phyloP scores from a whole-genome alignment of 2,329 filamentous ascomycete genomes.

The Ceratocystis smalleyi region DNA sequence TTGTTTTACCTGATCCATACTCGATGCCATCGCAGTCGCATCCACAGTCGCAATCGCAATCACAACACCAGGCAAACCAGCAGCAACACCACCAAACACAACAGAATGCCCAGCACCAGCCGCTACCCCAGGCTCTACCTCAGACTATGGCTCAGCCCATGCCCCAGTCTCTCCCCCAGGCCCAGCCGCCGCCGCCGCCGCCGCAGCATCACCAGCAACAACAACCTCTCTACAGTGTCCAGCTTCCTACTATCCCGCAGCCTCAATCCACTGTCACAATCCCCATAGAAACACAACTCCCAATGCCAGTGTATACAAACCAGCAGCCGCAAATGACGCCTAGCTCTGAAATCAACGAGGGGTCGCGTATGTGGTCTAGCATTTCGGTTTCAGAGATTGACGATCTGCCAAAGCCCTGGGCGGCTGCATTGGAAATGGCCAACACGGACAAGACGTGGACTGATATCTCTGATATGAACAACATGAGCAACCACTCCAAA shows the following conservation, averaged over 20 bases:
- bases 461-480: not conserved
- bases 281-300: slow-evolving; percentile 3
- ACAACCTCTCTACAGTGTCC: slow-evolving; percentile 5
- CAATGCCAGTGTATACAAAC: not conserved
- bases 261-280: not conserved
- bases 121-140: not conserved
- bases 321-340: not conserved
- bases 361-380: not conserved
- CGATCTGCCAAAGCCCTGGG: not conserved
- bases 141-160: not conserved
- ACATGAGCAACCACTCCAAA: not conserved
- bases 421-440: not conserved
- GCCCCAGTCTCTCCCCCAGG: no score
- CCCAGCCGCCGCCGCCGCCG: no score
- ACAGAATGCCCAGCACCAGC: slow-evolving; percentile 5
- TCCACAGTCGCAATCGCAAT: not conserved
- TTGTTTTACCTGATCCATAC: slow-evolving; percentile 5
- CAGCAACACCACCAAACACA: not conserved
- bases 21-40: slow-evolving; percentile 1
- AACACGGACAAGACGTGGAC: not conserved
- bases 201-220: not conserved
- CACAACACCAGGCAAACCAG: not conserved
- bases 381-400: slow-evolving; percentile 2
- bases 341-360: not conserved
- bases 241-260: slow-evolving; percentile 5